Base-by-base conservation (phyloP, 805 yeast species). In the Lipomyces orientalis region DNA sequence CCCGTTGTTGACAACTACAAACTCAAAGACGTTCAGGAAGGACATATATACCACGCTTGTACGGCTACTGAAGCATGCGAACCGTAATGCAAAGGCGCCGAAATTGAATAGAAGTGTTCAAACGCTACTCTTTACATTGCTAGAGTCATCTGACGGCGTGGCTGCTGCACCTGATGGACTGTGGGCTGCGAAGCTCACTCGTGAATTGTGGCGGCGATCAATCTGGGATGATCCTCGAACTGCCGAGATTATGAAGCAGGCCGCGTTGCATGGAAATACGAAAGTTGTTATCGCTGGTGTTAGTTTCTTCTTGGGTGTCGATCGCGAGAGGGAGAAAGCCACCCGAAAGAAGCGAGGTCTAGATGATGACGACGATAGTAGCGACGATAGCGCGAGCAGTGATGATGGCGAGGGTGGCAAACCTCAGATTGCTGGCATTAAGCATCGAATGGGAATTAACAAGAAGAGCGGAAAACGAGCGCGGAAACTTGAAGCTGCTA, bases 181-280 rank as follows among this genome's bases (percentile, higher is more conserved):
- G 31, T 95, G 98, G 98, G 98, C 98, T 7, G 91, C 98, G 2
- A 93, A 92, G 75, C 81, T 95, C 65, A 93, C 98, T 4, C 86
- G 98, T 76, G 98, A 95, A 78, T 82, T 95, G 61, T 95, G 99
- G 99, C 86, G 97, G 81, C 86, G 98, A 77, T 97, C 97, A 76
- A 90, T 95, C 66, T 95, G 99, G 99, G 98, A 93, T 78, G 99
- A 95, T 78, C 86, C 97, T 0, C 84, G 98, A 75, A 90, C 98
- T 0, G 97, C 95, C n/a, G 99, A 95, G 79, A 87, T 95, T 75
- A 93, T 95, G 98, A 89, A 97, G 1, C 95, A 92, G 74, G 98
- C 98, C 0, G 92, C 98, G 1, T 79, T 91, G 69, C 97, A 93
- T 75, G 88, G 89, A 16, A 97, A 95, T 74, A 82, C 84, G 16